phyloP scores from a whole-genome alignment of 192 early-diverging fungal species.

The Neocallimastix lanati region DNA sequence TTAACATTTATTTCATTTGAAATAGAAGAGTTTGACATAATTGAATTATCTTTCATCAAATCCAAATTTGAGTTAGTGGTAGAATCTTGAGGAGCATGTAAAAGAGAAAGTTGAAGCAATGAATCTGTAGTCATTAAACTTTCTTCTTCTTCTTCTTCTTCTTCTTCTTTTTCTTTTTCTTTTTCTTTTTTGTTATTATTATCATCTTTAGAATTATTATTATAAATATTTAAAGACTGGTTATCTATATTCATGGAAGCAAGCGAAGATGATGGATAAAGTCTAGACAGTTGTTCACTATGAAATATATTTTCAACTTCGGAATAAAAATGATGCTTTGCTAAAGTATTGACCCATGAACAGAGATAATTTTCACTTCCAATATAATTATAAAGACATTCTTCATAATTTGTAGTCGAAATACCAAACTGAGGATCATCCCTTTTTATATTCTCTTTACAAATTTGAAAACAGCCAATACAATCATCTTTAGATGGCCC shows the following conservation, averaged over 20 bases:
- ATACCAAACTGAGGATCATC: background rate
- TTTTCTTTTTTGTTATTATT: too few species aligned
- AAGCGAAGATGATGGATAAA: background rate
- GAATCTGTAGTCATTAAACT: too few species aligned
- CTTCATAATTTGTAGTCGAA: background rate
- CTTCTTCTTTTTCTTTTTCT: too few species aligned
- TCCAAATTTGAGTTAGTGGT: too few species aligned
- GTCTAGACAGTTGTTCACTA: background rate
- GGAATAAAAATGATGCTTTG: background rate
- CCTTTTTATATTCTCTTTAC: background rate
- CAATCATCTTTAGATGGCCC: background rate
- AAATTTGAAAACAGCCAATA: background rate
- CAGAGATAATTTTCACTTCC: background rate
- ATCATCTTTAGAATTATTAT: too few species aligned
- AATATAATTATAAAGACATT: background rate
- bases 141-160: too few species aligned
- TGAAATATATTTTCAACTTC: background rate
- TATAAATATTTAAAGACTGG: too few species aligned
- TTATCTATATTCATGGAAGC: background rate
- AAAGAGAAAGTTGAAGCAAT: too few species aligned
- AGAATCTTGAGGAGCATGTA: too few species aligned
- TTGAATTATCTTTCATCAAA: background rate
- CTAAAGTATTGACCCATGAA: background rate
- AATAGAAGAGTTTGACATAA: background rate
- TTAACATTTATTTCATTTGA: background rate